These are phyloP conservation scores for Leccinellum rugosiceps DNA, from an alignment of 768 basidiomycete species.

Conservation along the genomic window DNA sequence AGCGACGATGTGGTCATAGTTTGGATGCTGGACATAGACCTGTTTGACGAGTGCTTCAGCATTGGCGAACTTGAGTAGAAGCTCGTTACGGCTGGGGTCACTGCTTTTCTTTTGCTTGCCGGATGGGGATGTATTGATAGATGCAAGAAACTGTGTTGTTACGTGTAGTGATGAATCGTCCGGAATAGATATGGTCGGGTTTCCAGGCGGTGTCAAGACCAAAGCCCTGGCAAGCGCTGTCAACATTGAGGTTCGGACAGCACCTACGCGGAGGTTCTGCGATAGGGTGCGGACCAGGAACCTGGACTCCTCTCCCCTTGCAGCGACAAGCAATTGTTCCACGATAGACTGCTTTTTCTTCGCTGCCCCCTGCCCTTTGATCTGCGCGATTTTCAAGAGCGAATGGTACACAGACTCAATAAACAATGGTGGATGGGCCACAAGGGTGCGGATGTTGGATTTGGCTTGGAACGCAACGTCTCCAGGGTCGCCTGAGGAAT, in stretches of 20 bases:
- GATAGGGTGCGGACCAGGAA: slow-evolving; percentile 75
- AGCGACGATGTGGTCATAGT: slow-evolving; percentile 64
- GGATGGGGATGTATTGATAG: slow-evolving; percentile 13
- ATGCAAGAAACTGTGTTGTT: slow-evolving; percentile 17
- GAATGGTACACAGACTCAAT: slow-evolving; percentile 65
- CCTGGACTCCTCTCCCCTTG: slow-evolving; percentile 84
- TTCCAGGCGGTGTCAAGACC: slow-evolving; percentile 51
- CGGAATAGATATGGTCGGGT: slow-evolving; percentile 16
- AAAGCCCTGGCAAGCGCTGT: slow-evolving; percentile 78
- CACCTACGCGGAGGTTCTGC: slow-evolving; percentile 81
- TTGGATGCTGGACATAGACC: slow-evolving; percentile 77
- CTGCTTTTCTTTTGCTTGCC: slow-evolving; percentile 29
- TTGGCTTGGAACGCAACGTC: slow-evolving; percentile 88
- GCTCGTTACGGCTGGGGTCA: slow-evolving; percentile 33
- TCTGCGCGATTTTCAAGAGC: slow-evolving; percentile 60
- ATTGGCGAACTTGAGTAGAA: slow-evolving; percentile 42
- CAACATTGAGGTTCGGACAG: slow-evolving; percentile 79
- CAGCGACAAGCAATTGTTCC: slow-evolving; percentile 77
- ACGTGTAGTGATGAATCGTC: slow-evolving; percentile 30
- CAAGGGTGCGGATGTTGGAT: slow-evolving; percentile 66
- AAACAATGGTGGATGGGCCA: slow-evolving; percentile 66
- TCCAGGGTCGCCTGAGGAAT: slow-evolving; percentile 76
- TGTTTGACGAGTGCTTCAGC: slow-evolving; percentile 68
- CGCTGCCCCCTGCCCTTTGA: slow-evolving; percentile 73
- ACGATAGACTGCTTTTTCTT: slow-evolving; percentile 76